These are phyloP conservation scores for Gossypium bickii DNA, from an alignment of 345 rosid genomes.

Conservation along the genomic window DNA sequence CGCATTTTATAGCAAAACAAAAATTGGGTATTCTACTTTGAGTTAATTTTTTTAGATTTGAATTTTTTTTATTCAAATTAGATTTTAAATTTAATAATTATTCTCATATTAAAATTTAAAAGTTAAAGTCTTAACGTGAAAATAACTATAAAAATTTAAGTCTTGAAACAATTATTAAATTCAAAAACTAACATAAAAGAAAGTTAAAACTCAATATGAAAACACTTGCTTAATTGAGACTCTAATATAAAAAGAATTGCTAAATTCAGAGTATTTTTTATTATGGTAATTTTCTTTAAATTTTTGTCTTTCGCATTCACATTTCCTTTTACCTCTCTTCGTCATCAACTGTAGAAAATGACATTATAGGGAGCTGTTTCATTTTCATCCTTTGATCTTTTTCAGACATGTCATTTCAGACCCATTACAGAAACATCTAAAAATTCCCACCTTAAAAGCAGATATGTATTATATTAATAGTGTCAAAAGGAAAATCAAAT, in stretches of 20 bases:
- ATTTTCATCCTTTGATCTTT: constrained; percentile 7
- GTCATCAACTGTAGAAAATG: background rate
- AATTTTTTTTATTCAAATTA: too few relatives aligned
- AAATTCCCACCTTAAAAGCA: constrained; percentile 15
- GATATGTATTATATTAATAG: background rate
- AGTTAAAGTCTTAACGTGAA: too few relatives aligned
- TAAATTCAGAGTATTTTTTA: background rate
- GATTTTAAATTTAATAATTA: too few relatives aligned
- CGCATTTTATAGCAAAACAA: constrained; percentile 11
- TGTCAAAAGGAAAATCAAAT: background rate
- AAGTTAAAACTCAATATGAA: too few relatives aligned
- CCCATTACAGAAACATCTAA: background rate
- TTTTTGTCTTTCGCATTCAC: constrained; percentile 23
- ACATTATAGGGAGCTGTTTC: background rate
- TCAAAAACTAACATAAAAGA: too few relatives aligned
- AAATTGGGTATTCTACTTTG: background rate
- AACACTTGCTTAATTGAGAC: too few relatives aligned
- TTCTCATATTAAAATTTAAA: too few relatives aligned
- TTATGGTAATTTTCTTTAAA: background rate
- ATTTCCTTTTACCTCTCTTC: constrained; percentile 3
- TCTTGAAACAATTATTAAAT: too few relatives aligned
- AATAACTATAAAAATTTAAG: fast-evolving
- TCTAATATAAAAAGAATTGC: too few relatives aligned
- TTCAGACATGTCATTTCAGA: constrained; percentile 11
- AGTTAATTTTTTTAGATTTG: too few relatives aligned